Evolutionary conservation across 768 basidiomycete genomes (phyloP).

Genomic region (Rhizopogon sp.): DNA sequence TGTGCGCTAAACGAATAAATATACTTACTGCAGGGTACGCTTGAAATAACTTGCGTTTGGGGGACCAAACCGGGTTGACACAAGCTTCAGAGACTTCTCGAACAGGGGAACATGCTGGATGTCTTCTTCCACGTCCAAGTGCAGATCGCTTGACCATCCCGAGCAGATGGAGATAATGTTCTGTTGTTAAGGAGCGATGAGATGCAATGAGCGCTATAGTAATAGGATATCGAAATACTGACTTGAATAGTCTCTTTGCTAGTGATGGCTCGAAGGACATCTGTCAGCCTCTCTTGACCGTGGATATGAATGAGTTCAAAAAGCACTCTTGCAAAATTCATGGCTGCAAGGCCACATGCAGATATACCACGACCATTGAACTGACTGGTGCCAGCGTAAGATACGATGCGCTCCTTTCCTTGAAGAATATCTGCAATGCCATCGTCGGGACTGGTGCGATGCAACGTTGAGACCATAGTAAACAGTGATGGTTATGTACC

Average conservation of each 20-base stretch:
- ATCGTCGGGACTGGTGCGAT: slow-evolving; percentile 44
- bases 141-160: slow-evolving; percentile 46
- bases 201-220: neutral
- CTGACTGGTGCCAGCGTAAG: slow-evolving; percentile 50
- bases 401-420: slow-evolving; percentile 36
- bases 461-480: slow-evolving; percentile 43
- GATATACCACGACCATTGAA: slow-evolving; percentile 43
- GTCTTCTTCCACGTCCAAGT: slow-evolving; percentile 57
- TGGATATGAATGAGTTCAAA: neutral
- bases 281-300: neutral
- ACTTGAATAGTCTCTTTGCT: slow-evolving; percentile 20
- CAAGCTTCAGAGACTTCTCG: slow-evolving; percentile 30
- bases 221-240: neutral
- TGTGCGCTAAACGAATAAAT: neutral
- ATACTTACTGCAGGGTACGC: slow-evolving; percentile 20
- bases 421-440: slow-evolving; percentile 11
- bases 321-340: slow-evolving; percentile 53
- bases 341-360: slow-evolving; percentile 61
- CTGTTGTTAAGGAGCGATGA: slow-evolving; percentile 25
- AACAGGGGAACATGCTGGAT: slow-evolving; percentile 48
- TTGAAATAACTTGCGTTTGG: slow-evolving; percentile 36
- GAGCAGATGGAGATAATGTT: slow-evolving; percentile 53
- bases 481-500: neutral
- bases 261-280: neutral
- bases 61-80: slow-evolving; percentile 30